phyloP scores from a whole-genome alignment of 306 rosid species.

The Sicyos edulis region DNA sequence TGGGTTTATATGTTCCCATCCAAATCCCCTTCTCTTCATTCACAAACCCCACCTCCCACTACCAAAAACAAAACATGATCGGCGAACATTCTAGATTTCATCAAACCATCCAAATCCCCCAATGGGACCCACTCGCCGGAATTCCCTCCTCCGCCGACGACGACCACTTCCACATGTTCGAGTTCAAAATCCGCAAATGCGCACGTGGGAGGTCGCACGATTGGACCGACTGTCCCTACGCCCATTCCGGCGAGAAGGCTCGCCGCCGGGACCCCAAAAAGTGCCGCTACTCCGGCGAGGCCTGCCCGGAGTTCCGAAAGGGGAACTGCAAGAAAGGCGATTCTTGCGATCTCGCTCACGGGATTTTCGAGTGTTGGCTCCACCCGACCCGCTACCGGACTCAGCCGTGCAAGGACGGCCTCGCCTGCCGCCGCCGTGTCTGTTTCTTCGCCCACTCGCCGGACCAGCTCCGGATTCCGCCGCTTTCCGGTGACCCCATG shows the following conservation, averaged over 20 bases:
- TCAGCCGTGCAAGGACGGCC: slow-evolving; percentile 79
- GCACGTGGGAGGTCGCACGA: slow-evolving; percentile 75
- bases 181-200: slow-evolving; percentile 62
- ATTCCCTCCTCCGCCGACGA: slow-evolving; percentile 38
- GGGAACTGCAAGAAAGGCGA: slow-evolving; percentile 66
- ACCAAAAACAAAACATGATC: slow-evolving; percentile 1
- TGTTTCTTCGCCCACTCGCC: slow-evolving; percentile 84
- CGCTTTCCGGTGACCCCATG: slow-evolving; percentile 25
- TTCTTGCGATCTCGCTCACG: slow-evolving; percentile 76
- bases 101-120: slow-evolving; percentile 11
- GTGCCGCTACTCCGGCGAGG: slow-evolving; percentile 54
- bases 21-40: neutral
- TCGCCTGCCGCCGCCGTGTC: slow-evolving; percentile 57
- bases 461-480: slow-evolving; percentile 55
- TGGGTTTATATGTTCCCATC: neutral
- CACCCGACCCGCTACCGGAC: slow-evolving; percentile 88
- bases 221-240: slow-evolving; percentile 88
- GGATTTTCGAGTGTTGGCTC: slow-evolving; percentile 94
- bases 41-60: neutral
- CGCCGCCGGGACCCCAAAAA: slow-evolving; percentile 81
- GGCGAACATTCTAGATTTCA: slow-evolving; percentile 1
- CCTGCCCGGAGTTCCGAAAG: slow-evolving; percentile 71
- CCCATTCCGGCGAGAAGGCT: slow-evolving; percentile 92
- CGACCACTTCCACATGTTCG: slow-evolving; percentile 79
- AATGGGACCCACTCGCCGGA: slow-evolving; percentile 21